Evolutionary conservation across 345 rosid species (phyloP).

Genomic region (Pugionium dolabratum): DNA sequence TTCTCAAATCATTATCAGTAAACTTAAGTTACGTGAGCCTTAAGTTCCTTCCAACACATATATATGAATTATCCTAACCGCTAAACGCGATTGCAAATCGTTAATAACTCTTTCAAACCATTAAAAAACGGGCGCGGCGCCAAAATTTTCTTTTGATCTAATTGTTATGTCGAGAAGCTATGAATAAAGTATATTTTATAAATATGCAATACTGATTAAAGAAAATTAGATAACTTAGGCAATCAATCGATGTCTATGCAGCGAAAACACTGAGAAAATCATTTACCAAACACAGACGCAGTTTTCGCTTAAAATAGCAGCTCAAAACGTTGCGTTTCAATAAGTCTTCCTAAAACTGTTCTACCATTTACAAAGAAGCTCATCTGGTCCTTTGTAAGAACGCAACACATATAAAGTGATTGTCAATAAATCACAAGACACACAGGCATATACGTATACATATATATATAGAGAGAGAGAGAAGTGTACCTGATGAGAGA

Average conservation of each 20-base stretch:
- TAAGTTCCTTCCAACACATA: not conserved
- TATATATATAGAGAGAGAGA: conserved; percentile 6
- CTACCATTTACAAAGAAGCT: conserved; percentile 5
- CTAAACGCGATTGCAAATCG: not conserved
- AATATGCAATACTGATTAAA: not conserved
- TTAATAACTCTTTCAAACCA: not conserved
- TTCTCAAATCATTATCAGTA: not conserved
- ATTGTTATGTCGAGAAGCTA: not conserved
- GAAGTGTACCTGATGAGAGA: conserved; percentile 47
- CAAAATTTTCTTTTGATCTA: not conserved
- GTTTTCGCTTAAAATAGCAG: not conserved
- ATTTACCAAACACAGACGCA: conserved; percentile 23
- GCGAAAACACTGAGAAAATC: conserved; percentile 4
- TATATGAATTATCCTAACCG: not conserved
- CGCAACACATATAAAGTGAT: conserved; percentile 9
- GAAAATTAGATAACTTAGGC: not conserved
- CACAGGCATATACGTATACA: not conserved
- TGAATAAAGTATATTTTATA: not conserved
- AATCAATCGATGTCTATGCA: not conserved
- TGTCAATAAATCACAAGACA: not conserved
- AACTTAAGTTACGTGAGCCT: conserved; percentile 10
- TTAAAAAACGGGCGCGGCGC: too few relatives aligned
- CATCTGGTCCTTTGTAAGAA: not conserved
- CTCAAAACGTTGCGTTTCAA: conserved; percentile 31
- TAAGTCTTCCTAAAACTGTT: not conserved